These are phyloP conservation scores for Dactylellina drechsleri DNA, from an alignment of 2,329 filamentous ascomycete genomes.

Conservation along the genomic window DNA sequence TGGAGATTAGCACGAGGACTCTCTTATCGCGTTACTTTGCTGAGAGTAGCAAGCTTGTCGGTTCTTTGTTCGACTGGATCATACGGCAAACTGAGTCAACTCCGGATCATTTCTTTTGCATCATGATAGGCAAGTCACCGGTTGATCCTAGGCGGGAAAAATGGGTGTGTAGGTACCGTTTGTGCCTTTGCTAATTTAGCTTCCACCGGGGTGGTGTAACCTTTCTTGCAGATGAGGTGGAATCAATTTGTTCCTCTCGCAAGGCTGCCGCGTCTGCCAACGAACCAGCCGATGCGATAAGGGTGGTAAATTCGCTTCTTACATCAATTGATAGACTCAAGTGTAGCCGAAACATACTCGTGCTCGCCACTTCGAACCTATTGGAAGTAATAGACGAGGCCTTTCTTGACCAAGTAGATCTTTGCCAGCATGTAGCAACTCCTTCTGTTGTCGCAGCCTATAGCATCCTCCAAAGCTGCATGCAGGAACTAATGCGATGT, in stretches of 20 bases:
- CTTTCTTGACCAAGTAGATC: constrained; percentile 57
- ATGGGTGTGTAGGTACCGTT: constrained; percentile 11
- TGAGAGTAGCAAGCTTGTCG: constrained; percentile 57
- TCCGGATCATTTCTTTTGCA: constrained; percentile 38
- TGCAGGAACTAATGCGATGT: constrained; percentile 57
- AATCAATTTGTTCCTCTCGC: constrained; percentile 57
- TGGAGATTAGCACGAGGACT: constrained; percentile 58
- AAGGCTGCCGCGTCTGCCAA: constrained; percentile 56
- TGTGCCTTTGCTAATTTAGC: constrained; percentile 35
- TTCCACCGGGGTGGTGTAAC: constrained; percentile 24
- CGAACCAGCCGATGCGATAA: constrained; percentile 57
- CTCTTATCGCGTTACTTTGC: constrained; percentile 58
- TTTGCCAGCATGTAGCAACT: constrained; percentile 56
- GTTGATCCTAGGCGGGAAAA: not conserved
- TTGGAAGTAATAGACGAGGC: constrained; percentile 57
- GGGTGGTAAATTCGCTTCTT: constrained; percentile 58
- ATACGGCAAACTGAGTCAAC: constrained; percentile 32
- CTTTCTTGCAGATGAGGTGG: constrained; percentile 56
- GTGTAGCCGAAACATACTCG: constrained; percentile 56
- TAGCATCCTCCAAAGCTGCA: constrained; percentile 56
- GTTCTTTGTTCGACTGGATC: constrained; percentile 57
- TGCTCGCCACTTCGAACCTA: constrained; percentile 58
- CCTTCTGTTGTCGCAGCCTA: constrained; percentile 56
- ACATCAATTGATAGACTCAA: constrained; percentile 58
- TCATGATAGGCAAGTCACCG: constrained; percentile 40